Evolutionary conservation across 495 filamentous ascomycete species (phyloP).

Genomic region (Lepraria neglecta): DNA sequence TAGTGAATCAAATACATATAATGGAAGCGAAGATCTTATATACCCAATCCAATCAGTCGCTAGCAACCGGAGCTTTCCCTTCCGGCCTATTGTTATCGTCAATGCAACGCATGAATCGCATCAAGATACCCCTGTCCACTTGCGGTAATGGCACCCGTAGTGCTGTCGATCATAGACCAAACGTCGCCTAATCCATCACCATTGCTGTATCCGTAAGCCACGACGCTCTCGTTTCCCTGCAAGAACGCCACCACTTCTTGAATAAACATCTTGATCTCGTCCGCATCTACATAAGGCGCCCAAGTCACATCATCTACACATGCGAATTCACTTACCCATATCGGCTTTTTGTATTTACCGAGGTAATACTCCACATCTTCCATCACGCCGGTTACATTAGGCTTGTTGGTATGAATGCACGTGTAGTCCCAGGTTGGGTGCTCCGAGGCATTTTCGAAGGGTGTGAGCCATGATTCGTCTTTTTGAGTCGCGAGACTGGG

Average conservation of each 20-base stretch:
- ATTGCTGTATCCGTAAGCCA: constrained; percentile 29
- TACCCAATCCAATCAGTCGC: too few relatives aligned
- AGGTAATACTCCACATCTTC: constrained; percentile 29
- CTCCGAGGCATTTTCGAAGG: constrained; percentile 16
- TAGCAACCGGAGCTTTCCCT: too few relatives aligned
- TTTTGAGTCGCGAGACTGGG: constrained; percentile 29
- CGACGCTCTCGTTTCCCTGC: constrained; percentile 23
- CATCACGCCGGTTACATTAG: constrained; percentile 23
- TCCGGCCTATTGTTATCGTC: too few relatives aligned
- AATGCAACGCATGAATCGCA: neutral
- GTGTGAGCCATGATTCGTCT: constrained; percentile 29
- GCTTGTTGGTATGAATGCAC: constrained; percentile 30
- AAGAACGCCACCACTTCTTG: constrained; percentile 27
- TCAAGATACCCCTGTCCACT: constrained; percentile 27
- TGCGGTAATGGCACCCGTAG: constrained; percentile 25
- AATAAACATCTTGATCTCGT: constrained; percentile 23
- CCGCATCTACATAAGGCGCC: constrained; percentile 22
- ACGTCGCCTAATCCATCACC: constrained; percentile 26
- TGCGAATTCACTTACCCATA: constrained; percentile 25
- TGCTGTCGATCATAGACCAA: constrained; percentile 23
- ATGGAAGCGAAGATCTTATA: too few relatives aligned
- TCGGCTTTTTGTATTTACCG: constrained; percentile 27
- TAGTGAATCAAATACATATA: too few relatives aligned
- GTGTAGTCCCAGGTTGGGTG: constrained; percentile 28
- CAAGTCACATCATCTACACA: constrained; percentile 28